Evolutionary conservation across 768 basidiomycete genomes (phyloP), one percentile per base, ranked within the genome.

Genomic region (Leccinum truebloodii): DNA sequence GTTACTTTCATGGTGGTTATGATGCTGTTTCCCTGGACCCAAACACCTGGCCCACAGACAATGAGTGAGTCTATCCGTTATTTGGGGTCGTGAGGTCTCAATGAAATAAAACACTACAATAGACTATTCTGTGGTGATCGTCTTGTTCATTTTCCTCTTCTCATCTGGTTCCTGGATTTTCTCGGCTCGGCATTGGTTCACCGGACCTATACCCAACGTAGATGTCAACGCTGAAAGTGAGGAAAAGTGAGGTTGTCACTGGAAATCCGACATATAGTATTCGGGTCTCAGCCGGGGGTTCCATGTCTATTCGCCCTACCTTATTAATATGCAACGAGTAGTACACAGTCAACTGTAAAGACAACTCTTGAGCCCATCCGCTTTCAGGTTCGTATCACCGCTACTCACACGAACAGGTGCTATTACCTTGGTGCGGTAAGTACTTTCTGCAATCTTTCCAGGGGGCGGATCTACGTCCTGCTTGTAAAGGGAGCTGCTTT

Each of bases 371-470:
- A 67, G 57, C 12, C 32, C 49, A 34, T 52, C 50, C 35, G 24
- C 13, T 52, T 59, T 59, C 52, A 24, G 10, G 24, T 22, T 32
- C 16, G 80, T 52, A 92, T 80, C 2, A 1, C 30, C 30, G 30
- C 30, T 30, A 30, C 30, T 30, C 30, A 30, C 30, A 30, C 30
- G 30, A 30, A 30, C 9, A 30, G 0, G 9, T 30, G 30, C 9
- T 0, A 10, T 30, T 5, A 94, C 91, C 67, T 92, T 88, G 7
- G 92, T 90, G 26, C 89, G 88, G 68, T 94, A 94, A 63, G 78
- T 77, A 48, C 87, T 86, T 13, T 73, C 68, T 6, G 71, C 70
- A 41, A 77, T 77, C 69, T 88, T 86, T 46, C 81, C 84, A 4
- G 80, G 73, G 34, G 86, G 85, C 4, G 86, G 87, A 72, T 66